These are phyloP conservation scores for Wickerhamiella kazuoi DNA, from an alignment of 805 yeast species.

Conservation along the genomic window DNA sequence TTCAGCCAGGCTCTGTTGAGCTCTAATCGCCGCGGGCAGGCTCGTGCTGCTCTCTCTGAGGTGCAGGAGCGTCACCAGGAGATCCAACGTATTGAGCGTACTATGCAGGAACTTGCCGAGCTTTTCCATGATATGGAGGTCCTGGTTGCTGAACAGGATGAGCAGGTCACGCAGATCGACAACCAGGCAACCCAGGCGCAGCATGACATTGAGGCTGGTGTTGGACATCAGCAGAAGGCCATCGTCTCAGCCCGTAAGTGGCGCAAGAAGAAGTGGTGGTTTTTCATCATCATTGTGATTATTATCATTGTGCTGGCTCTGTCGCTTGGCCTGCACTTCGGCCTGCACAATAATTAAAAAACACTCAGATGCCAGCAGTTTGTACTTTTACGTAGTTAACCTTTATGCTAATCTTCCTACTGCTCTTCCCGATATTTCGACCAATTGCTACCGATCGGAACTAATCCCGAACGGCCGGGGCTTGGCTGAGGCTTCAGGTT, in stretches of 20 bases:
- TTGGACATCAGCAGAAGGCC: constrained; percentile 84
- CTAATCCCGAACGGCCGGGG: too few relatives aligned
- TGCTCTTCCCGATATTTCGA: too few relatives aligned
- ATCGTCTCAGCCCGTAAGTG: constrained; percentile 75
- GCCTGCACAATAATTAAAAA: constrained; percentile 4
- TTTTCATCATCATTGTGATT: constrained; percentile 24
- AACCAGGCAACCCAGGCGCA: constrained; percentile 70
- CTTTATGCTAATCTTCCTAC: background rate
- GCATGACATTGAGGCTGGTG: constrained; percentile 81
- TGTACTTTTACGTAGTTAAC: background rate
- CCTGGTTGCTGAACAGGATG: constrained; percentile 89
- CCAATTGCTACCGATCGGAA: too few relatives aligned
- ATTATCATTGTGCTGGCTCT: constrained; percentile 17
- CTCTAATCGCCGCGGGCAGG: constrained; percentile 39
- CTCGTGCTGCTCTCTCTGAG: constrained; percentile 84
- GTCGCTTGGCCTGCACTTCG: constrained; percentile 6
- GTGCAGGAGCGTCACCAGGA: constrained; percentile 93
- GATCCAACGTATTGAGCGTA: constrained; percentile 80
- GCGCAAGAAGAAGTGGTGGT: constrained; percentile 80
- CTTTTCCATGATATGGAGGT: constrained; percentile 93
- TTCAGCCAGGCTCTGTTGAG: constrained; percentile 63
- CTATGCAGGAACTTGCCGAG: constrained; percentile 90
- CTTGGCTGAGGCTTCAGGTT: too few relatives aligned
- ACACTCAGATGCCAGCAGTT: too few relatives aligned
- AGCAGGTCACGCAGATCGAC: constrained; percentile 64